Base-by-base conservation (phyloP, 352 stramenopile species). In the Halophytophthora polymorphica region DNA sequence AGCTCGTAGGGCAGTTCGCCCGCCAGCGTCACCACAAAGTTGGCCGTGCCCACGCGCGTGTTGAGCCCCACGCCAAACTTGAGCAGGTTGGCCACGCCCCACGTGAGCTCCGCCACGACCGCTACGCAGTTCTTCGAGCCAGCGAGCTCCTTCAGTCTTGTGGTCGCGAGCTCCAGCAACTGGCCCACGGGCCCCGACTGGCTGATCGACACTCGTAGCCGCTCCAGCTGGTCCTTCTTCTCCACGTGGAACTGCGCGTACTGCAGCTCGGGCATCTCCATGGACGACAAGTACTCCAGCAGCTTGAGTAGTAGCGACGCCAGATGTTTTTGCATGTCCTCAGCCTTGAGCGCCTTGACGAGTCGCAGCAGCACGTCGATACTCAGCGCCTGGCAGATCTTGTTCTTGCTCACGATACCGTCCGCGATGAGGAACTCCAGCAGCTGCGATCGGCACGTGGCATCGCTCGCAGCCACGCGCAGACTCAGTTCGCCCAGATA, bases 161-260 rank as follows among this genome's bases (percentile, higher is more conserved):
- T 63, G 22, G 69, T 86, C 40, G 76, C 64, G 31, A 86, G 58
- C 25, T 86, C 72, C 1, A 93, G 47, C 14, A 93, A 59, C 52
- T 90, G 80, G 5, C 83, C 83, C 11, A 93, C 80, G 23, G 83
- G 83, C 25, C 80, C 79, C 12, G 77, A 64, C 43, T 90, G 77
- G 34, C 83, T 93, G 18, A 93, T 69, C 5, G 73, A 87, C 7
- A 93, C 74, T 42, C 83, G 77, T n/a, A 90, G 49, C 6, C 80
- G 73, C 48, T 93, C 83, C 14, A 93, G 59, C 45, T 93, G 71
- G 25, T 88, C 77, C 53, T 93, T 93, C 59, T 93, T 86, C 48
- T 90, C 64, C 28, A 93, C 83, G 36, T 93, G 83, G 46, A 93
- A 93, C 58, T 93, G 83, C 3, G 83, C 83, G 45, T 93, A 93